Evolutionary conservation across 177 flowering plant genomes (phyloP).

Genomic region (Tripterygium wilfordii): DNA sequence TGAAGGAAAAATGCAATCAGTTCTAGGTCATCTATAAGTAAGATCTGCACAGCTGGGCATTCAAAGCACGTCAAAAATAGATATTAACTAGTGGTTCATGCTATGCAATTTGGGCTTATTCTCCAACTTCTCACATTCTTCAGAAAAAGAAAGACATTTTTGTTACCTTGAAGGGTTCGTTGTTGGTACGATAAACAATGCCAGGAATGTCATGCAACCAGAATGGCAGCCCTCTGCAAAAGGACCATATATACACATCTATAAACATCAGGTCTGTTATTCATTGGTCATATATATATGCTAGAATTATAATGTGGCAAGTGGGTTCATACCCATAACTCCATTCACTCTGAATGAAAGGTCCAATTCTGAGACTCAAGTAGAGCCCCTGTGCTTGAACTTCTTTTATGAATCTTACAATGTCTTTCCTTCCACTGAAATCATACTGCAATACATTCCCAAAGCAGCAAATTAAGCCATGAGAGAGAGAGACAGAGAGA

Average conservation of each 20-base stretch:
- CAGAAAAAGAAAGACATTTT: neutral
- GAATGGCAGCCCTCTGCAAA: conserved; percentile 77
- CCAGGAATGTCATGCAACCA: conserved; percentile 83
- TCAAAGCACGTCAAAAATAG: too few relatives aligned
- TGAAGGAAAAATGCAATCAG: too few relatives aligned
- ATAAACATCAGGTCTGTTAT: too few relatives aligned
- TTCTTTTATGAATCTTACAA: conserved; percentile 64
- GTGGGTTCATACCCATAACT: conserved; percentile 52
- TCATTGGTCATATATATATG: too few relatives aligned
- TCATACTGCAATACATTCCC: conserved; percentile 74
- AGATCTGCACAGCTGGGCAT: too few relatives aligned
- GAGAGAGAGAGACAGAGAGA: neutral
- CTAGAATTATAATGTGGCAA: too few relatives aligned
- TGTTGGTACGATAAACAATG: conserved; percentile 67
- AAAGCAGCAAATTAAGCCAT: neutral
- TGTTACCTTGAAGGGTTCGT: conserved; percentile 77
- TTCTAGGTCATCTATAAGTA: too few relatives aligned
- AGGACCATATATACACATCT: neutral
- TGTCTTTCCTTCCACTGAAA: conserved; percentile 61
- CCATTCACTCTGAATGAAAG: conserved; percentile 87
- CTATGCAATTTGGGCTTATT: too few relatives aligned
- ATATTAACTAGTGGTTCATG: too few relatives aligned
- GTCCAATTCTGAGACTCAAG: conserved; percentile 72
- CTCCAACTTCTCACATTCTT: too few relatives aligned
- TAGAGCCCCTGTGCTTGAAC: conserved; percentile 74